Conservation (phyloP, 176 grass and related monocot genomes). For the Triticum turgidum region DNA sequence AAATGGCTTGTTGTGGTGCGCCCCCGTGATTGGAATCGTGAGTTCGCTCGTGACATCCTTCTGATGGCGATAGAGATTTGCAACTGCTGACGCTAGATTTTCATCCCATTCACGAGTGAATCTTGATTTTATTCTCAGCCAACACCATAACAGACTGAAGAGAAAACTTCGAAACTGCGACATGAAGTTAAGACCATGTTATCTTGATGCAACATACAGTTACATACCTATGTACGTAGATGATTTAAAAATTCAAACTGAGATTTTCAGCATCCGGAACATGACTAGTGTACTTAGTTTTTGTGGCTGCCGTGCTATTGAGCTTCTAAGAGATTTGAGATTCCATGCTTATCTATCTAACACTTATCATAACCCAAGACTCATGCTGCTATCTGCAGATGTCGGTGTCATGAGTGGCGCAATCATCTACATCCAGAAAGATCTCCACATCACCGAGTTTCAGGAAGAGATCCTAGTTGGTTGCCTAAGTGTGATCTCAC, state of each 20-base stretch:
- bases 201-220: neutral
- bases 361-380: neutral
- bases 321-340: neutral
- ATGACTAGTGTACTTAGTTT: neutral
- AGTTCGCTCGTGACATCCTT: neutral
- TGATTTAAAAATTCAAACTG: neutral
- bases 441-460: conserved; percentile 85
- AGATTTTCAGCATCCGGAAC: conserved; percentile 2
- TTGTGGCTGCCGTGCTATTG: neutral
- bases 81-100: neutral
- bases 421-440: conserved; percentile 88
- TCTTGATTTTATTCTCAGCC: neutral
- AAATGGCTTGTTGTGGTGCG: neutral
- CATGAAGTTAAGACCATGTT: neutral
- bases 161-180: neutral
- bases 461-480: conserved; percentile 84
- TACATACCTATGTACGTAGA: neutral
- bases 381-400: conserved; percentile 55
- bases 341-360: neutral
- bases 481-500: conserved; percentile 84
- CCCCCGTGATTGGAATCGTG: neutral
- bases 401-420: conserved; percentile 90
- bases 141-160: neutral
- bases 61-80: conserved; percentile 2
- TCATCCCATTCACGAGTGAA: neutral